Base-by-base conservation (phyloP, 495 filamentous ascomycete species). In the Talaromyces adpressus region DNA sequence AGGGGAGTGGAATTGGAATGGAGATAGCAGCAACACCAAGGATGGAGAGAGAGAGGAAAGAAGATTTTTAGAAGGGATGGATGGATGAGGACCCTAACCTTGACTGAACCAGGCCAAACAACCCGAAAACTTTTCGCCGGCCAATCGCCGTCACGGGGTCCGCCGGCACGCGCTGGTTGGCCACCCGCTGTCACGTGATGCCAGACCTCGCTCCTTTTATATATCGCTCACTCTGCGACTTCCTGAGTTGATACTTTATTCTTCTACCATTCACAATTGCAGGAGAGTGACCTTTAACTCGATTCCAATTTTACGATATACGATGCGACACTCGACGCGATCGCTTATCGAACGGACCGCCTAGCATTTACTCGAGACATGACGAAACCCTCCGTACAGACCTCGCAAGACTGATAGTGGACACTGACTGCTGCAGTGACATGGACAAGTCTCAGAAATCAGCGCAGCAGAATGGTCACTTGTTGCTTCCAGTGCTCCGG, bases 61-160 rank as follows among this genome's bases (percentile, higher is more conserved):
- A 66, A 63, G 67, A 51, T 62, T 64, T 63, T 65, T 51, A 52
- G 29, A 59, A 64, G 63, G 34, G 64, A 64, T 54, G 47, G 65
- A 59, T 61, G 64, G 53, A 32, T 6, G 64, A 62, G 60, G 66
- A 68, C 60, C 52, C 39, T 57, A 62, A 39, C 34, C 34, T 11
- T 3, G 68, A 63, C 64, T 25, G 25, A 27, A 27, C 27, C 27
- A n/a, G 3, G 0, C 27, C 62, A 56, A 56, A 56, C 52, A 53
- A 57, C 25, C 54, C 36, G 52, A 63, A 63, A 61, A 61, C 59
- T 61, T 61, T 61, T 61, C 59, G 59, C 59, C 16, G 59, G 59
- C 59, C 59, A 61, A 61, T 61, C 59, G 59, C 36, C n/a, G 59
- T 56, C 59, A 61, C 59, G 59, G 39, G 59, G 59, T n/a, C 41